phyloP scores from a whole-genome alignment of 2,329 filamentous ascomycete species.

The Trichophyton schoenleinii region DNA sequence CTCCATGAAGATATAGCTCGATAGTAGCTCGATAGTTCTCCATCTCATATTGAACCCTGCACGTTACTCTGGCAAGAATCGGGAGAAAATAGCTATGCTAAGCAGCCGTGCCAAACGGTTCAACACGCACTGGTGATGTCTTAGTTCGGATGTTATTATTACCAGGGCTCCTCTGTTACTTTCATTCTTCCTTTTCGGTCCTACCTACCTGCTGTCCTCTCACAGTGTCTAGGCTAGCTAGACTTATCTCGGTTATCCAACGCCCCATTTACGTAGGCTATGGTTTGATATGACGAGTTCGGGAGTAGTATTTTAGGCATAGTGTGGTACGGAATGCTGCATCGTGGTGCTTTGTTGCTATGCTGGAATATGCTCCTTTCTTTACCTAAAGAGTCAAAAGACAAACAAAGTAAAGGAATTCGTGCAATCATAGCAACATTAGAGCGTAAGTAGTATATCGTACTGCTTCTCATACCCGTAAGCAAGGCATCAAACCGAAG shows the following conservation, averaged over 20 bases:
- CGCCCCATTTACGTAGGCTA: not conserved
- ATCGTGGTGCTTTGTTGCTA: not conserved
- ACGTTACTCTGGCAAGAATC: not conserved
- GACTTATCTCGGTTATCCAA: not conserved
- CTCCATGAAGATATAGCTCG: slow-evolving; percentile 39
- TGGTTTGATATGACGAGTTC: not conserved
- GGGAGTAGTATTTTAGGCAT: not conserved
- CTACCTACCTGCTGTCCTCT: not conserved
- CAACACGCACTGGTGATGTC: not conserved
- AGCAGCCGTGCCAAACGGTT: not conserved
- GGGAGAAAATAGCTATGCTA: not conserved
- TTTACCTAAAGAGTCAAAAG: not conserved
- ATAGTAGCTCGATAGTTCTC: slow-evolving; percentile 12
- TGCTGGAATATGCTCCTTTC: not conserved
- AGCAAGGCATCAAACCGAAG: too few species aligned
- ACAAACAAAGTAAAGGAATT: not conserved
- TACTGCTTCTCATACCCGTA: too few species aligned
- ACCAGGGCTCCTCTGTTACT: too few species aligned
- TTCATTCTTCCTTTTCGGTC: not conserved
- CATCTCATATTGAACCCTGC: not conserved
- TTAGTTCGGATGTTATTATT: not conserved
- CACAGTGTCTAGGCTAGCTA: not conserved
- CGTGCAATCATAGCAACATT: not conserved
- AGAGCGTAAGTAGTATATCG: not conserved
- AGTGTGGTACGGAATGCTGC: not conserved